phyloP scores from a whole-genome alignment of 2,329 filamentous ascomycete genomes.

The Teratosphaeria gauchensis region DNA sequence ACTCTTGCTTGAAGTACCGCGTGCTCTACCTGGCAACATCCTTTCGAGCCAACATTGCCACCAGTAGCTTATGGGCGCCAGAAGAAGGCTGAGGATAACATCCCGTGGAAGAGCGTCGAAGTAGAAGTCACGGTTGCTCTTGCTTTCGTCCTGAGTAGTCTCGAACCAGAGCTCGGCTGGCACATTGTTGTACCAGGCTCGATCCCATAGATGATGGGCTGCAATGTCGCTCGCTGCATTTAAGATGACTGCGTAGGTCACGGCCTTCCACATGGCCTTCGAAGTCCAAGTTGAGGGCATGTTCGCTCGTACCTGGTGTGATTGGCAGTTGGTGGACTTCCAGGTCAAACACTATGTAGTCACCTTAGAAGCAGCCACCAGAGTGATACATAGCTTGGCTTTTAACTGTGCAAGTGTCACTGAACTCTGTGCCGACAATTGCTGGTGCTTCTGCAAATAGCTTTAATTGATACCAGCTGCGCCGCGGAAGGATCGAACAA shows the following conservation, averaged over 20 bases:
- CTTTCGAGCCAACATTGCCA: constrained; percentile 13
- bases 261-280: neutral
- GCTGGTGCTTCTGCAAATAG: too few species aligned
- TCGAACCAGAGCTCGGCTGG: neutral
- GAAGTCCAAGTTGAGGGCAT: neutral
- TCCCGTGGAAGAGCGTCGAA: constrained; percentile 2
- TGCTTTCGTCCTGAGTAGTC: neutral
- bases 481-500: too few species aligned
- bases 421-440: too few species aligned
- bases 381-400: too few species aligned
- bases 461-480: too few species aligned
- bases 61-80: constrained; percentile 5
- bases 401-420: too few species aligned
- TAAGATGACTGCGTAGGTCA: neutral
- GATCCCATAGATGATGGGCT: neutral
- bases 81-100: constrained; percentile 1
- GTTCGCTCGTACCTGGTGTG: neutral
- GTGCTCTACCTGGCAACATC: constrained; percentile 6
- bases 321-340: neutral
- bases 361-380: too few species aligned
- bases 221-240: neutral
- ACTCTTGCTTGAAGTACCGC: neutral
- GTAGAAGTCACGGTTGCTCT: constrained; percentile 4
- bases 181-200: neutral
- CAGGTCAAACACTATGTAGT: too few species aligned